A percentile compares a stretch with the other conserved stretches of the same genome.
These are phyloP conservation scores for Helianthus tuberosus DNA, from an alignment of 129 eudicot species.

Conservation along the genomic window DNA sequence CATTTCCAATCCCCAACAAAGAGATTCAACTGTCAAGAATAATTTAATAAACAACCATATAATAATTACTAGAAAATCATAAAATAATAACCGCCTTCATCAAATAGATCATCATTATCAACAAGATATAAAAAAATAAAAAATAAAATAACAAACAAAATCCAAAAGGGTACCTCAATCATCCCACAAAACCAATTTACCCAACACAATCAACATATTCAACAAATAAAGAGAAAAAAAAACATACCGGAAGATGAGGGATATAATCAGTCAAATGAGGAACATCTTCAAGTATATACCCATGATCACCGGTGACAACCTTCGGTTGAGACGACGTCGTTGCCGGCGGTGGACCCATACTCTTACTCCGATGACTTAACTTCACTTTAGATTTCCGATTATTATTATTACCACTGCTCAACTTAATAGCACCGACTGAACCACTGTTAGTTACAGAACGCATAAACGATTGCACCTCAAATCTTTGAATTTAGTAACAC, in stretches of 20 bases:
- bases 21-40: constrained; percentile 7
- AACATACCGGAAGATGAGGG: constrained; percentile 66
- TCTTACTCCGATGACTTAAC: constrained; percentile 19
- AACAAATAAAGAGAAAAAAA: background rate
- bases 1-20: background rate
- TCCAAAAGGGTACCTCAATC: constrained; percentile 1
- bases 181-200: background rate
- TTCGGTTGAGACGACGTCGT: constrained; percentile 34
- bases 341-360: constrained; percentile 30
- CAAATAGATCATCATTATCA: background rate
- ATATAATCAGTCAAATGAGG: constrained; percentile 85
- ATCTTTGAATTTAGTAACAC: constrained; percentile 15
- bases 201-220: background rate
- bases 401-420: constrained; percentile 28
- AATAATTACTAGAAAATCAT: background rate
- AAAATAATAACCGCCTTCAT: constrained; percentile 6
- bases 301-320: constrained; percentile 50
- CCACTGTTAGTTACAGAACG: constrained; percentile 16
- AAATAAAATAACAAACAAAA: background rate
- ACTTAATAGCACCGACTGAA: constrained; percentile 15
- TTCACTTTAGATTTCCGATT: constrained; percentile 18
- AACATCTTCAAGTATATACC: constrained; percentile 83
- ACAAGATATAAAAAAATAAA: background rate
- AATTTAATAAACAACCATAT: background rate
- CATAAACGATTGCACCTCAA: constrained; percentile 19